Evolutionary conservation across 2,329 filamentous ascomycete species (phyloP).

Genomic region (Xylariales sp.): DNA sequence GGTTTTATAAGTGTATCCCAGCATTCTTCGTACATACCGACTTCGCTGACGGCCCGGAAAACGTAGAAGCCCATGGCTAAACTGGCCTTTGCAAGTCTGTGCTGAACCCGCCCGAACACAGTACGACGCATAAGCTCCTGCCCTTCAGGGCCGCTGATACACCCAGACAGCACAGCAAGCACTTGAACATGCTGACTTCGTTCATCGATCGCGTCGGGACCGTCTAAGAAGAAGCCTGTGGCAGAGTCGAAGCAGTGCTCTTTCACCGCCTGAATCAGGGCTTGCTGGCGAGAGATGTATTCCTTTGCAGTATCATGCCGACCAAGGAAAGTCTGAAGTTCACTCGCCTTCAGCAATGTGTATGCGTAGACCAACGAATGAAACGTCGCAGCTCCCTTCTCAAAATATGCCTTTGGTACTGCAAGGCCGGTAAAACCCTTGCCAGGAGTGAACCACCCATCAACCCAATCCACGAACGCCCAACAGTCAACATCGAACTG

Average conservation of each 20-base stretch:
- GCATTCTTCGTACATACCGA: conserved; percentile 17
- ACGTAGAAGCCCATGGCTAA: conserved; percentile 19
- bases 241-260: conserved; percentile 25
- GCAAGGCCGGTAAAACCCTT: conserved; percentile 4
- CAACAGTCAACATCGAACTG: conserved; percentile 21
- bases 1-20: conserved; percentile 15
- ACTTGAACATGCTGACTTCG: conserved; percentile 27
- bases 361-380: conserved; percentile 13
- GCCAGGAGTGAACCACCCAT: conserved; percentile 21
- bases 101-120: conserved; percentile 9
- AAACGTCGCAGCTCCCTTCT: conserved; percentile 12
- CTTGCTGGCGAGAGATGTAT: conserved; percentile 18
- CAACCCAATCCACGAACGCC: conserved; percentile 31
- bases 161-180: conserved; percentile 20
- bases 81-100: conserved; percentile 14
- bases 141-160: conserved; percentile 11
- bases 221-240: conserved; percentile 23
- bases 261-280: conserved; percentile 18
- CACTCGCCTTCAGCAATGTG: conserved; percentile 9
- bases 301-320: conserved; percentile 15
- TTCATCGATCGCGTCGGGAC: conserved; percentile 14
- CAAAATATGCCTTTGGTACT: conserved; percentile 12
- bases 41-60: conserved; percentile 17
- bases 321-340: conserved; percentile 9
- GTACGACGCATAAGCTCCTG: conserved; percentile 13